Base-by-base conservation (phyloP, 2,329 filamentous ascomycete genomes). In the Hypocrella siamensis region DNA sequence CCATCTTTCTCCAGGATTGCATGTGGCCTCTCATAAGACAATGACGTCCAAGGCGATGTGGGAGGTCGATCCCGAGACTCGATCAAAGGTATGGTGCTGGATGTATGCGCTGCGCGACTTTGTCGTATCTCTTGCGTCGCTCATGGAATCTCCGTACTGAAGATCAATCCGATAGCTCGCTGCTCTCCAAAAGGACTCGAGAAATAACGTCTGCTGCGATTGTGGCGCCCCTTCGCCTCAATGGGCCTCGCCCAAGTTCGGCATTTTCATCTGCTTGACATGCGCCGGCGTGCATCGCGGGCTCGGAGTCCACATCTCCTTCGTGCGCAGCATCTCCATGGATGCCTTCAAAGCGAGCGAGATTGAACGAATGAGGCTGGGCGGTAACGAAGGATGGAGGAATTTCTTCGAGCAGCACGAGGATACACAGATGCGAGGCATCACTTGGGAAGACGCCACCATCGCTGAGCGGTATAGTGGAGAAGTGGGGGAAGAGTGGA, bases 11-110 rank as follows among this genome's bases (percentile, higher is more conserved):
- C n/a, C n/a, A n/a, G 25, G 4, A 7, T 14, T 26, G 25, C 9
- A 3, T 32, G 29, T 31, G 34, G 40, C 34, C 35, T 30, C 30
- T 31, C 17, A 26, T 31, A 14, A 37, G 33, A 46, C 43, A 35
- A 72, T 75, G 71, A 61, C 71, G 43, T 66, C 73, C 50, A 88
- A 86, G 60, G 72, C 68, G 44, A 88, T 93, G 80, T 98, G 90
- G 90, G 90, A 98, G 63, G 85, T 98, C 43, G 90, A 98, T 58
- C 90, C 90, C 30, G 88, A 96, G 66, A 96, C 88, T 39, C 75
- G 84, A 60, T 84, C 80, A 51, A 96, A 96, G 75, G 86, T 92
- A 61, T 46, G 56, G 36, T 30, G n/a, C n/a, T n/a, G n/a, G n/a
- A n/a, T n/a, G n/a, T n/a, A n/a, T n/a, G n/a, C n/a, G n/a, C n/a